Evolutionary conservation across 345 rosid species (phyloP).

Genomic region (Luvunga scandens): DNA sequence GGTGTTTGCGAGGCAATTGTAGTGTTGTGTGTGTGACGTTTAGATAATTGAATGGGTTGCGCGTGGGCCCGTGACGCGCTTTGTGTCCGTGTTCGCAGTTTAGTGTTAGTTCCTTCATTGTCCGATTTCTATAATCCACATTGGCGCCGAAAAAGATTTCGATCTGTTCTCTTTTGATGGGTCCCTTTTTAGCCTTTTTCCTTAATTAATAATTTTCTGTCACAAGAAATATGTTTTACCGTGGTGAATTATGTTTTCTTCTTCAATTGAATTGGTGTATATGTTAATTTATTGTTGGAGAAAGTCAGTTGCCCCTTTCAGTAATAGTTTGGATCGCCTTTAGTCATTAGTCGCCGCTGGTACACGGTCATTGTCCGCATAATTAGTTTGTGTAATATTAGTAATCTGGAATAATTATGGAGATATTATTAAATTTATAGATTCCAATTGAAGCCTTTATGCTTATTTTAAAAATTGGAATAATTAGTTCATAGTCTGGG

Average conservation of each 20-base stretch:
- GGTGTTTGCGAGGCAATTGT: not conserved
- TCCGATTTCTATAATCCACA: constrained; percentile 4
- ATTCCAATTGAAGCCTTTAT: not conserved
- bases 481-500: too few relatives aligned
- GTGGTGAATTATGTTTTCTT: not conserved
- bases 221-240: not conserved
- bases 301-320: not conserved
- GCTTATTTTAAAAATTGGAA: not conserved
- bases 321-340: not conserved
- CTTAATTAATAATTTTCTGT: not conserved
- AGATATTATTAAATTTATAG: too few relatives aligned
- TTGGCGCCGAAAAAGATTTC: constrained; percentile 15
- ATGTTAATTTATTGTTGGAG: not conserved
- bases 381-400: too few relatives aligned
- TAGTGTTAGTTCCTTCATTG: not conserved
- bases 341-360: not conserved
- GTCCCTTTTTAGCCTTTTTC: not conserved
- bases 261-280: not conserved
- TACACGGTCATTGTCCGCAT: not conserved
- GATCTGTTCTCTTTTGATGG: not conserved
- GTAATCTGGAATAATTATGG: too few relatives aligned
- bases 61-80: constrained; percentile 13
- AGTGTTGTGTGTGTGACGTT: not conserved
- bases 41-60: constrained; percentile 1
- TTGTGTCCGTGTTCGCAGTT: not conserved